Evolutionary conservation across 192 early-diverging fungal genomes (phyloP).

Genomic region (Fimicolochytrium jonesii): DNA sequence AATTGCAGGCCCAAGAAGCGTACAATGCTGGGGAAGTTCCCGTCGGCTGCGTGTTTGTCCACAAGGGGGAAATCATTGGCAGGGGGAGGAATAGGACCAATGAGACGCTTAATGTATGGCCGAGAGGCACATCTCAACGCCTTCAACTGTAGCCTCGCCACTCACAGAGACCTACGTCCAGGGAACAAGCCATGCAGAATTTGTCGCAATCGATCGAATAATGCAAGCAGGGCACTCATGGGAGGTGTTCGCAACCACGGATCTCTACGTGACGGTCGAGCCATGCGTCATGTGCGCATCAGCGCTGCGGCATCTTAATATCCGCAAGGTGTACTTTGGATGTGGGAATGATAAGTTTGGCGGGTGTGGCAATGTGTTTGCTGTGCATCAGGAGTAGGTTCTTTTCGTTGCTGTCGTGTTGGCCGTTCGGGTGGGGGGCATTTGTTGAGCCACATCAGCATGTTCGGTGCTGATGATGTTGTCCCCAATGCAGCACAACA

Average conservation of each 20-base stretch:
- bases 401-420: too few species aligned
- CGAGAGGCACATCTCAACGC: too few species aligned
- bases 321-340: slow-evolving; percentile 88
- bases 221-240: slow-evolving; percentile 27
- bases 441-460: too few species aligned
- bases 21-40: slow-evolving; percentile 82
- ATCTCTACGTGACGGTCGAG: slow-evolving; percentile 95
- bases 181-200: slow-evolving; percentile 92
- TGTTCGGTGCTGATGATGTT: too few species aligned
- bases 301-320: slow-evolving; percentile 74
- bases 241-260: slow-evolving; percentile 45
- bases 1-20: slow-evolving; percentile 76
- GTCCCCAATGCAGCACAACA: too few species aligned
- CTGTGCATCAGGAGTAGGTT: slow-evolving; percentile 68
- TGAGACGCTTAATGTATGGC: slow-evolving; percentile 72
- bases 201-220: slow-evolving; percentile 87
- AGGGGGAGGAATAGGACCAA: slow-evolving; percentile 87
- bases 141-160: too few species aligned
- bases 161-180: too few species aligned
- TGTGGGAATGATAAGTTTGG: slow-evolving; percentile 95
- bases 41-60: slow-evolving; percentile 93
- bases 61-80: slow-evolving; percentile 60
- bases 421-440: too few species aligned
- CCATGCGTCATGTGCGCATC: slow-evolving; percentile 98
- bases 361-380: slow-evolving; percentile 83